Conservation (phyloP, 2,329 filamentous ascomycete species). For the Calonectria pauciramosa region DNA sequence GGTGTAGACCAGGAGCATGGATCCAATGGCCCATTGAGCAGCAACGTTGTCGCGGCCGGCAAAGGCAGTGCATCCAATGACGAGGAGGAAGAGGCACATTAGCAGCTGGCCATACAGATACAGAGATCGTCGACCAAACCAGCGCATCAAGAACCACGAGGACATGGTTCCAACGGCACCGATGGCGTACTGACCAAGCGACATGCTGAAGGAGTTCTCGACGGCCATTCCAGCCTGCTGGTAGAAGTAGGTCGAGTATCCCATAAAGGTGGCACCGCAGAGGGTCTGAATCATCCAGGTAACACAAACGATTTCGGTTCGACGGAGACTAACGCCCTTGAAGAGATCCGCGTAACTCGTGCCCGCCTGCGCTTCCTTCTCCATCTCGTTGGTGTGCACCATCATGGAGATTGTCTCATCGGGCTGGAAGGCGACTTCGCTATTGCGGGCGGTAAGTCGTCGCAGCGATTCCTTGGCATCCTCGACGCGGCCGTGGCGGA, state of each 20-base stretch:
- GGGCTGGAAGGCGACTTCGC: conserved; percentile 50
- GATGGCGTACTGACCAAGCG: conserved; percentile 58
- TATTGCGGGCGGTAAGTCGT: conserved; percentile 57
- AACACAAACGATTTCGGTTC: conserved; percentile 61
- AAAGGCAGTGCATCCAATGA: conserved; percentile 68
- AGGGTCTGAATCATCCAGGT: conserved; percentile 59
- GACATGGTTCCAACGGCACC: conserved; percentile 60
- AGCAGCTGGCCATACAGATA: conserved; percentile 63
- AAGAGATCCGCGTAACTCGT: conserved; percentile 63
- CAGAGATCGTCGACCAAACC: conserved; percentile 60
- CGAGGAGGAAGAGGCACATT: conserved; percentile 58
- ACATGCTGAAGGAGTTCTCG: conserved; percentile 55
- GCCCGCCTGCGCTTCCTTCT: conserved; percentile 56
- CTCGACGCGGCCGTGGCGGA: conserved; percentile 55
- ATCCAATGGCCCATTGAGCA: conserved; percentile 63
- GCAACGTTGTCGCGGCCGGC: conserved; percentile 59
- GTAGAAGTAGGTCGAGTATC: conserved; percentile 70
- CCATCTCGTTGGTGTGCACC: conserved; percentile 64
- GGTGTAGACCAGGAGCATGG: conserved; percentile 59
- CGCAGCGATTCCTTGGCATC: conserved; percentile 55
- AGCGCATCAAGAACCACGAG: conserved; percentile 60
- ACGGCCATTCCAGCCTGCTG: conserved; percentile 57
- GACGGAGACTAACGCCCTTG: conserved; percentile 59
- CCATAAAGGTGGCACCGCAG: conserved; percentile 62
- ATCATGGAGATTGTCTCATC: conserved; percentile 65